Conservation (phyloP, 2,329 filamentous ascomycete genomes). For the Coniochaeta pulveracea region DNA sequence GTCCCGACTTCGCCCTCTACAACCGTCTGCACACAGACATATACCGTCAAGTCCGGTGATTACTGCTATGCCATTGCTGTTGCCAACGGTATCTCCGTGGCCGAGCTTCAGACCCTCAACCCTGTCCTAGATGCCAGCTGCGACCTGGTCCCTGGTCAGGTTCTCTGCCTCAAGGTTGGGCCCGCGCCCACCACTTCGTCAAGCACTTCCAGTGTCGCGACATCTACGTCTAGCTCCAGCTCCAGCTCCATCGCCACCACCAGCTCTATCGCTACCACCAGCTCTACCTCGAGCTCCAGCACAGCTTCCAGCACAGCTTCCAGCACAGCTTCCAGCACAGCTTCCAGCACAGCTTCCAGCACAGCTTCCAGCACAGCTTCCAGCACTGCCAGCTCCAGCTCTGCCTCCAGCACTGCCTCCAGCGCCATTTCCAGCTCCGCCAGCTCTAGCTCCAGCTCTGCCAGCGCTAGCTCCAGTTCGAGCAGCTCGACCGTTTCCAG, state of each 20-base stretch:
- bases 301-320: background rate
- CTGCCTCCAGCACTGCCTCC: too few relatives aligned
- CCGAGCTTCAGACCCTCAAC: slow-evolving; percentile 8
- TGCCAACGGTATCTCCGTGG: slow-evolving; percentile 6
- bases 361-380: too few relatives aligned
- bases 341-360: too few relatives aligned
- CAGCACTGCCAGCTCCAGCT: too few relatives aligned
- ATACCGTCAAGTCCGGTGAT: slow-evolving; percentile 8
- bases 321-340: background rate
- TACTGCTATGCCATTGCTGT: slow-evolving; percentile 9
- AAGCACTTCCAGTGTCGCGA: background rate
- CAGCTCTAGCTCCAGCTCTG: too few relatives aligned
- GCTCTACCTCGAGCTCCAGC: background rate
- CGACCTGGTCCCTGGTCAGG: slow-evolving; percentile 5
- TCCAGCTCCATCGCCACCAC: background rate
- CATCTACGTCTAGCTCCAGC: background rate
- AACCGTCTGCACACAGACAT: slow-evolving; percentile 5
- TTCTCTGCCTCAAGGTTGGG: slow-evolving; percentile 9
- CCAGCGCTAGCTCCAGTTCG: too few relatives aligned
- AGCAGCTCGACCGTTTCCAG: too few relatives aligned
- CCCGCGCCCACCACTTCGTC: slow-evolving; percentile 2
- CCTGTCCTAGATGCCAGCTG: slow-evolving; percentile 2
- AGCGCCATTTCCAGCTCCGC: too few relatives aligned
- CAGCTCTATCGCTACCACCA: background rate
- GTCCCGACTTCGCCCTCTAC: slow-evolving; percentile 5